Base-by-base conservation (phyloP, 164 flowering plant genomes). In the Liquidambar formosana region DNA sequence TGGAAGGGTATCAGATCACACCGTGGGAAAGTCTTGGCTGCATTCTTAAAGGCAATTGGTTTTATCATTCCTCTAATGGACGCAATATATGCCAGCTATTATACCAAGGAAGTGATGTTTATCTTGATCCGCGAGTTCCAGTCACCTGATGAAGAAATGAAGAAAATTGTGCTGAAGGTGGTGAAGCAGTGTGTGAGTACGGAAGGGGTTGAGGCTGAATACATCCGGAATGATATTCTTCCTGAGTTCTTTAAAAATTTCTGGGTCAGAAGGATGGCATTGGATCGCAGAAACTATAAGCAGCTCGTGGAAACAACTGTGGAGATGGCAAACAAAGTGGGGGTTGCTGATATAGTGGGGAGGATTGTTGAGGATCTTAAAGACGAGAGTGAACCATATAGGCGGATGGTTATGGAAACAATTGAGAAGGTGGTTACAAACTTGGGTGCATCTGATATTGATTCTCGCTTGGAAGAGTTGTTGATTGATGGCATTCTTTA, bases 361-460 rank as follows among this genome's bases (percentile, higher is more conserved):
- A 84, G 98, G 77, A 79, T 96, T 58, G 99, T 93, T 28, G 99
- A 93, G 79, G 99, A 96, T 79, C 90, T 96, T 25, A 96, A 96
- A 75, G 99, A 96, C 79, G 99, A 93, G 83, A 93, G 99, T 79
- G 99, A 96, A 73, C 99, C 98, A 2, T 96, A 96, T 69, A 78
- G 99, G 66, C 77, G 99, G 46, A 96, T 96, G 98, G 98, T 96
- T n/a, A 93, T 96, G 99, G 98, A 96, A 78, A 96, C 99, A 0
- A 93, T 96, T 63, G 99, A 91, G 78, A 96, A 96, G 80, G 99
- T 96, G 67, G 97, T 93, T 21, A 76, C 91, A 0, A 93, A 96
- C 70, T 75, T 96, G 85, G 99, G 98, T 61, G 92, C 99, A 47
- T 90, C 97, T 25, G 99, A 96, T 77, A 96, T 96, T 71, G 95